These are phyloP conservation scores for Pleoardoris graminearum DNA, from an alignment of 2,329 filamentous ascomycete genomes.

Conservation along the genomic window DNA sequence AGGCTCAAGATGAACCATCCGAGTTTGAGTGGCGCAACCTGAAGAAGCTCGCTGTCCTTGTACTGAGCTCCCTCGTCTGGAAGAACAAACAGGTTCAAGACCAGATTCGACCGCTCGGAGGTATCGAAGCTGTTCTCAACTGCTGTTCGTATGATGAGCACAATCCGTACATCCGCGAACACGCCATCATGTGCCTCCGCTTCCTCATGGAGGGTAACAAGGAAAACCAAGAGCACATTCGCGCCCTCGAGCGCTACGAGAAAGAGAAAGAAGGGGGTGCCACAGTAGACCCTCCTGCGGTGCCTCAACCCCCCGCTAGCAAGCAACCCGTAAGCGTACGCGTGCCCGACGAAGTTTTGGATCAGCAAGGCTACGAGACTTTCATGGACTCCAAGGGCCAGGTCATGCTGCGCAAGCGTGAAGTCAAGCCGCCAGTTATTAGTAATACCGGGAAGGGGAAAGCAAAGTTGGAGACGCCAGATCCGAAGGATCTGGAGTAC, in stretches of 20 bases:
- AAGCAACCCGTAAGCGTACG: conserved; percentile 32
- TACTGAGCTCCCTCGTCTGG: conserved; percentile 86
- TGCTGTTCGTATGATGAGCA: conserved; percentile 91
- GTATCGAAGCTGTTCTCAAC: conserved; percentile 83
- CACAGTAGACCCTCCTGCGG: conserved; percentile 14
- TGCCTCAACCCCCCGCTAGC: conserved; percentile 6
- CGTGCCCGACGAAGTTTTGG: conserved; percentile 54
- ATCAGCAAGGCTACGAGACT: conserved; percentile 55
- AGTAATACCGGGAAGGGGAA: conserved; percentile 32
- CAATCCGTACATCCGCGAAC: conserved; percentile 92
- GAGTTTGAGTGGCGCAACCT: conserved; percentile 78
- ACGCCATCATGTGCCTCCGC: conserved; percentile 58
- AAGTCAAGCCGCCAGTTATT: conserved; percentile 19
- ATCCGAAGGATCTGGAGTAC: conserved; percentile 49
- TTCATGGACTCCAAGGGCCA: conserved; percentile 55
- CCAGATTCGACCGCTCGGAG: conserved; percentile 82
- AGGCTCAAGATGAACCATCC: conserved; percentile 60
- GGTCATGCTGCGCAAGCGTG: conserved; percentile 52
- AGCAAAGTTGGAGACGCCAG: conserved; percentile 38
- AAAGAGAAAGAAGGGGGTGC: conserved; percentile 21
- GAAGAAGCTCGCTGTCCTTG: conserved; percentile 89
- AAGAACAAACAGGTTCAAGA: conserved; percentile 83
- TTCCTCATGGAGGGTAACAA: conserved; percentile 71
- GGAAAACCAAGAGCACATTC: conserved; percentile 72
- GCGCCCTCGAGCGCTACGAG: conserved; percentile 56